Base-by-base conservation (phyloP, 495 filamentous ascomycete species). In the Xylaria sp. region DNA sequence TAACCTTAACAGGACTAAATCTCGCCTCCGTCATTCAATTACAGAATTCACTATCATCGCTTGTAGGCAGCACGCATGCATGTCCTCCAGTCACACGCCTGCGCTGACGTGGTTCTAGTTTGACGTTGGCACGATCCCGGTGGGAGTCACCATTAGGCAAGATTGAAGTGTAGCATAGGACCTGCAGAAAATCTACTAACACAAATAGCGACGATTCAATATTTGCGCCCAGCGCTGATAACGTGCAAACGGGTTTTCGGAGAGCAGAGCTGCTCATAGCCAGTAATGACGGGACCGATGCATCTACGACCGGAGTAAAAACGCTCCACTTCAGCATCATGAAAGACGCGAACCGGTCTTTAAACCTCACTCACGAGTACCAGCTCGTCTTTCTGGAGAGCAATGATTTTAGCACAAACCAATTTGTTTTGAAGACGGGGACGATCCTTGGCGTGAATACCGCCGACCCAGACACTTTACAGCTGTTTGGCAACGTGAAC, bases 331-430 rank as follows among this genome's bases (percentile, higher is more conserved):
- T 86, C 71, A 85, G 82, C 59, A 62, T 86, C n/a, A 74, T 71
- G 57, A 82, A 83, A 67, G 85, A 86, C 71, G 66, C 48, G 52
- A 61, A 73, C 43, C 80, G 80, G 0, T 80, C 82, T 9, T 73
- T 87, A 35, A 87, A 87, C 72, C 72, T 79, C 83, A 87, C 73
- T 78, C 85, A 87, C 71, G 80, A 86, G 72, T 86, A 86, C 72
- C 82, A 86, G 79, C 76, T 87, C 6, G 79, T 76, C 2, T 87
- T 86, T 66, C 77, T 87, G 5, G 85, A 86, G 70, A 80, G 76
- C 67, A 74, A 76, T 40, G 83, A 82, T 72, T 87, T 83, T 69
- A 80, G 77, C 74, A 82, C 82, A 9, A 85, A 86, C 66, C 80
- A 85, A 68, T 77, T 85, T 73, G 83, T 82, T 8, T 71, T 87